These are phyloP conservation scores for Phlyctochytrium arcticum DNA, from an alignment of 192 early-diverging fungal species.

Conservation along the genomic window DNA sequence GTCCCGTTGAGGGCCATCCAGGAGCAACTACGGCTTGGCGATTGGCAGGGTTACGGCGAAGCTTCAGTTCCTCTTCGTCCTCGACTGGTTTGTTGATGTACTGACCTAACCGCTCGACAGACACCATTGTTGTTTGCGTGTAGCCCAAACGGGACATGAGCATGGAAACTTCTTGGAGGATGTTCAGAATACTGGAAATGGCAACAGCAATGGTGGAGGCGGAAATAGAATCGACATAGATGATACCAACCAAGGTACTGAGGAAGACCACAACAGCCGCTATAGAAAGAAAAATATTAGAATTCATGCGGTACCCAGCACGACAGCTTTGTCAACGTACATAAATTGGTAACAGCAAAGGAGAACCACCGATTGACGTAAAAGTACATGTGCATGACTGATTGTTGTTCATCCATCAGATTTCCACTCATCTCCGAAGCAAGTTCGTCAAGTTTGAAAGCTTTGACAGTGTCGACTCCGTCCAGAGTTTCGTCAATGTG, in stretches of 20 bases:
- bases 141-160: constrained; percentile 59
- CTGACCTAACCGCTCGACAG: constrained; percentile 65
- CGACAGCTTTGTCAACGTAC: background rate
- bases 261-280: constrained; percentile 53
- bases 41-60: constrained; percentile 61
- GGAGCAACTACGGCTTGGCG: background rate
- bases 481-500: constrained; percentile 71
- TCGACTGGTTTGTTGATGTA: constrained; percentile 63
- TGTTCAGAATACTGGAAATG: constrained; percentile 2
- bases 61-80: constrained; percentile 46
- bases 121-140: constrained; percentile 48
- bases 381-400: constrained; percentile 10
- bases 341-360: constrained; percentile 12
- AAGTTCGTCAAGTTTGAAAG: too few relatives aligned
- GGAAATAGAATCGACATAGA: constrained; percentile 31
- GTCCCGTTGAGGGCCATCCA: constrained; percentile 44
- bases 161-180: constrained; percentile 21
- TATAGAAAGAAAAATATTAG: background rate
- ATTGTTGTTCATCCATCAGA: constrained; percentile 7
- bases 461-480: constrained; percentile 81
- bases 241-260: constrained; percentile 54
- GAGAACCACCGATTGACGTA: constrained; percentile 21
- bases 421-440: background rate
- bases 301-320: background rate
- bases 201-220: constrained; percentile 4